Evolutionary conservation across 2,329 filamentous ascomycete species (phyloP).

Genomic region (Ophiosphaerella herpotricha): DNA sequence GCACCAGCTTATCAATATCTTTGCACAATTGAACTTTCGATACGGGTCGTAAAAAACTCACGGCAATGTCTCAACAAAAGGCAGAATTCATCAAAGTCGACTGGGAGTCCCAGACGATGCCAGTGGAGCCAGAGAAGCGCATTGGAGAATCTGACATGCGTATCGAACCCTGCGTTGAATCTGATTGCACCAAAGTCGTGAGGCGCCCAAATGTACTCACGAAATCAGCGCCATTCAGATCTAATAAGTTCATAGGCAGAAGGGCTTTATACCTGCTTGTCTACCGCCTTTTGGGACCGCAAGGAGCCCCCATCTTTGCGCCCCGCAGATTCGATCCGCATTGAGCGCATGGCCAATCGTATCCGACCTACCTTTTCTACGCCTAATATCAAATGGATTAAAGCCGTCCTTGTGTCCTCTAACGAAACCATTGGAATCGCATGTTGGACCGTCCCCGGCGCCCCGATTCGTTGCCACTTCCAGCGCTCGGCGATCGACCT

Average conservation of each 20-base stretch:
- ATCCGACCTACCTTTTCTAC: constrained; percentile 21
- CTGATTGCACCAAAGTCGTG: constrained; percentile 26
- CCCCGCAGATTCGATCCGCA: constrained; percentile 9
- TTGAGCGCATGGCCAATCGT: constrained; percentile 25
- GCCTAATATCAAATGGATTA: constrained; percentile 28
- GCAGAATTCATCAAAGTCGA: constrained; percentile 22
- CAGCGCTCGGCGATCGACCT: constrained; percentile 20
- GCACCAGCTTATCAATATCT: too few species aligned
- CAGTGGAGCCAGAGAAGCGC: constrained; percentile 21
- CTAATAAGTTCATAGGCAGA: constrained; percentile 25
- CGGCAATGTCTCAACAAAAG: constrained; percentile 16
- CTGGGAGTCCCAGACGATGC: constrained; percentile 20
- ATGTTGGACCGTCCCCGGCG: constrained; percentile 29
- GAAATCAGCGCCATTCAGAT: neutral
- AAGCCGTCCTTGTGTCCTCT: constrained; percentile 28
- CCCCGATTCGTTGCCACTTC: constrained; percentile 26
- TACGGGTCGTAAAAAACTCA: neutral
- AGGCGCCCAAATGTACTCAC: neutral
- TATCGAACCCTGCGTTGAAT: constrained; percentile 20
- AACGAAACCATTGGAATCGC: constrained; percentile 31
- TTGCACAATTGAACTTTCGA: too few species aligned
- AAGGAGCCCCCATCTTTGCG: constrained; percentile 29
- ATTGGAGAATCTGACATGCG: constrained; percentile 22
- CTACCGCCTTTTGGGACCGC: constrained; percentile 21
- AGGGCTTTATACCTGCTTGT: constrained; percentile 33